Base-by-base conservation (phyloP, 2,329 filamentous ascomycete genomes). In the Stemphylium vesicarium region DNA sequence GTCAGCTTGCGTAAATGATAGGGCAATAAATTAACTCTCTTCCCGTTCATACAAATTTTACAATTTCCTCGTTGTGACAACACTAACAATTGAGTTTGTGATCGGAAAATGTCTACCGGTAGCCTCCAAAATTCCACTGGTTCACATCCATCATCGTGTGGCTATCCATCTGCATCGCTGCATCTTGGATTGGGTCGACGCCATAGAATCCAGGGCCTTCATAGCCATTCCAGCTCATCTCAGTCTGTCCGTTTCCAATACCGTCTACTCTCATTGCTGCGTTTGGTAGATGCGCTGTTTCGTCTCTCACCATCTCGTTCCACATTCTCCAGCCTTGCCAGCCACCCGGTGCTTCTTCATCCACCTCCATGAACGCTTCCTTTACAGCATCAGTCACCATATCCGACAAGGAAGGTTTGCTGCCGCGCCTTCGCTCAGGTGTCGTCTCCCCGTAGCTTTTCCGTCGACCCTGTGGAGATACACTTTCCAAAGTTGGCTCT, bases 321-420 rank as follows among this genome's bases (percentile, higher is more conserved):
- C 64, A 69, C 32, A 69, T 60, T 9, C 66, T 50, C 67, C 64
- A 70, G 7, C 67, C 64, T 37, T 68, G 67, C 64, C 63, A 66
- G 2, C 66, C 64, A n/a, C 64, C 64, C 0, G 66, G 66, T 1
- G 63, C 60, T 43, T 69, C 66, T 40, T 69, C 66, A 13, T 69
- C 65, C 1, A 66, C 64, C 43, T 69, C 67, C 64, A 69, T 70
- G 29, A 70, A 70, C 1, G 64, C 67, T 2, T 70, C 64, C 41
- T 66, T 70, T 11, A 70, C 65, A 10, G 67, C 67, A 18, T 65
- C 63, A 4, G 65, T 57, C 4, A 69, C 56, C 33, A 63, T 44
- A 10, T 57, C 53, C 16, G 60, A 59, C 37, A 61, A 53, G 1
- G 38, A 52, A 39, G 46, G 40, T 16, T 55, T 56, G 15, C 26